Evolutionary conservation across 345 rosid genomes (phyloP), one percentile per base, ranked within the genome.

Genomic region (Sisymbrium altissimum): DNA sequence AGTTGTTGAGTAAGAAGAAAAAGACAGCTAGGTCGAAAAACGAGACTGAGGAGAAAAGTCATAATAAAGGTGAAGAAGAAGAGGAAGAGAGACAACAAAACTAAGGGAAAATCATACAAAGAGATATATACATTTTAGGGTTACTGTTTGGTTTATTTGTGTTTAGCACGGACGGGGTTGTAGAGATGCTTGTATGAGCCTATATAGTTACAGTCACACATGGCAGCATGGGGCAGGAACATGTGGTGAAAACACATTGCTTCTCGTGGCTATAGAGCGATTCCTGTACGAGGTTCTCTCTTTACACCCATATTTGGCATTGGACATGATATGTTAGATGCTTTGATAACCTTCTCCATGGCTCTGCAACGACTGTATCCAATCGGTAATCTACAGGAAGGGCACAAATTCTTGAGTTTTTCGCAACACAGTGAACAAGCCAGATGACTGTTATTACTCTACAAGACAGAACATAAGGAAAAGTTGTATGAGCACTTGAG

Each of bases 381-480:
- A 32, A 30, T 55, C 61, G 39, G 21, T 30, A 10, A 32, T 29
- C 70, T 49, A 69, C 89, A 85, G 13, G 72, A 75, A 2, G 84
- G 81, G n/a, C 86, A 87, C 59, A 30, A 79, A 39, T 84, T 74
- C 40, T 18, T 30, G 27, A 82, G 10, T 69, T 79, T 71, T 18
- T 1, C 3, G 71, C 87, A 75, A 75, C 89, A 87, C 21, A 19
- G 7, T 53, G 81, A 33, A 81, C 87, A 87, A 23, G 84, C 84
- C 44, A 81, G 59, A 58, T 87, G 92, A 13, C 92, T 88, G 80
- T 86, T 86, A 8, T 69, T 81, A 71, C 89, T 86, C 87, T 87
- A 10, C 30, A 48, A 32, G 2, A 69, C 27, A 39, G 29, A 50
- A n/a, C 49, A 44, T n/a, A n/a, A n/a, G n/a, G n/a, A n/a, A n/a